Percentiles rank a stretch among this genome's conserved stretches.
These are phyloP conservation scores for Friedmanniomyces endolithicus DNA, from an alignment of 495 filamentous ascomycete genomes.

Conservation along the genomic window DNA sequence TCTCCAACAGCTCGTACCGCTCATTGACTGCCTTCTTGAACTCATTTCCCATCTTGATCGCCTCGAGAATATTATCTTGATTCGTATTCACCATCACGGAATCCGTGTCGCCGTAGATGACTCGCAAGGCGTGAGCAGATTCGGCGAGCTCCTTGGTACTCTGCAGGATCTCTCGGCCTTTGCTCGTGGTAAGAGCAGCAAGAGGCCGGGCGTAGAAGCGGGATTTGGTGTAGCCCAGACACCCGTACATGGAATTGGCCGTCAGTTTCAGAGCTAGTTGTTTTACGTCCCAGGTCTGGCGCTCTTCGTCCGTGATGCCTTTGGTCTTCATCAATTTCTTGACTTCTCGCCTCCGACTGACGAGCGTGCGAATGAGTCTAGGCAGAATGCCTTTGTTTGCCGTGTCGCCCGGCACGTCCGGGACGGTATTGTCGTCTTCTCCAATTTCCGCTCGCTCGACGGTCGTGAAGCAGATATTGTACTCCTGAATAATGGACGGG, in stretches of 20 bases:
- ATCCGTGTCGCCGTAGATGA: slow-evolving; percentile 98
- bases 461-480: slow-evolving; percentile 98
- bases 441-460: slow-evolving; percentile 61
- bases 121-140: slow-evolving; percentile 62
- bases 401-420: slow-evolving; percentile 47
- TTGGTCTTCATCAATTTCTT: slow-evolving; percentile 96
- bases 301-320: slow-evolving; percentile 68
- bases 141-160: slow-evolving; percentile 93
- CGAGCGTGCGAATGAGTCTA: slow-evolving; percentile 77
- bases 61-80: slow-evolving; percentile 82
- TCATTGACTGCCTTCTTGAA: slow-evolving; percentile 78
- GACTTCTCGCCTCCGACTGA: slow-evolving; percentile 74
- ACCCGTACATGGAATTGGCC: slow-evolving; percentile 99
- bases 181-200: slow-evolving; percentile 90
- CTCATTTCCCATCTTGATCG: slow-evolving; percentile 73
- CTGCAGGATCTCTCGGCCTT: slow-evolving; percentile 91
- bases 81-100: slow-evolving; percentile 99
- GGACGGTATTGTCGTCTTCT: slow-evolving; percentile 69
- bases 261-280: slow-evolving; percentile 93
- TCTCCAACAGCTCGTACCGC: slow-evolving; percentile 78
- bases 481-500: slow-evolving; percentile 97
- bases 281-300: slow-evolving; percentile 95
- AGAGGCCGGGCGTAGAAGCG: slow-evolving; percentile 93
- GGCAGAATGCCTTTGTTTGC: slow-evolving; percentile 73
- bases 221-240: slow-evolving; percentile 87